Percentiles rank a stretch among this genome's conserved stretches.
Evolutionary conservation across 805 yeast species (phyloP).

Genomic region (Torulaspora microellipsoides): DNA sequence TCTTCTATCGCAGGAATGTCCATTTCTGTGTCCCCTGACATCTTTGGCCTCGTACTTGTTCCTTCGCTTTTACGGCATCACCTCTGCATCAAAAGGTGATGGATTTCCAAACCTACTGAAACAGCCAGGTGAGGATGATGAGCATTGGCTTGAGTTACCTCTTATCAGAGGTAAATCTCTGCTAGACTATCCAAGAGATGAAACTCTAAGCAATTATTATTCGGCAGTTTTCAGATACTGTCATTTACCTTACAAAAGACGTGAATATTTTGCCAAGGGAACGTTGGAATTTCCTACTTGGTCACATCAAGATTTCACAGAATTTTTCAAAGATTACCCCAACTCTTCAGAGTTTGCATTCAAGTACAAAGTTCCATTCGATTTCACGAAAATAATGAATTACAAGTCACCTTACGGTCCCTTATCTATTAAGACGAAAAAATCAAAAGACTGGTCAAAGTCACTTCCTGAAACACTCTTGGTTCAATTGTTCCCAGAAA

Average conservation of each 20-base stretch:
- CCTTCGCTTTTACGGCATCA: conserved; percentile 30
- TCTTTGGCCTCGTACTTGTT: conserved; percentile 29
- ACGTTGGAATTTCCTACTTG: conserved; percentile 17
- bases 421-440: background rate
- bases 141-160: conserved; percentile 22
- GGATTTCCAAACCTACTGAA: conserved; percentile 29
- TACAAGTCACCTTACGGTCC: conserved; percentile 13
- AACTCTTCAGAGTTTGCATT: conserved; percentile 11
- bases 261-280: conserved; percentile 22
- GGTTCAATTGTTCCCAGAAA: conserved; percentile 31
- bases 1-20: conserved; percentile 22
- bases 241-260: conserved; percentile 29
- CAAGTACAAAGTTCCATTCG: conserved; percentile 24
- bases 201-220: conserved; percentile 27
- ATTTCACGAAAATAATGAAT: conserved; percentile 23
- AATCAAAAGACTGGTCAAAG: background rate
- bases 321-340: conserved; percentile 4
- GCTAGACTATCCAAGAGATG: conserved; percentile 30
- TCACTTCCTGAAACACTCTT: conserved; percentile 13
- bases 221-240: conserved; percentile 30
- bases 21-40: conserved; percentile 30
- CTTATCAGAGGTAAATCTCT: conserved; percentile 26
- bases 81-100: conserved; percentile 24
- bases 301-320: conserved; percentile 10
- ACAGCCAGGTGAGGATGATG: conserved; percentile 5